Conservation (phyloP, 2,329 filamentous ascomycete genomes). For the Fusarium newnesense region DNA sequence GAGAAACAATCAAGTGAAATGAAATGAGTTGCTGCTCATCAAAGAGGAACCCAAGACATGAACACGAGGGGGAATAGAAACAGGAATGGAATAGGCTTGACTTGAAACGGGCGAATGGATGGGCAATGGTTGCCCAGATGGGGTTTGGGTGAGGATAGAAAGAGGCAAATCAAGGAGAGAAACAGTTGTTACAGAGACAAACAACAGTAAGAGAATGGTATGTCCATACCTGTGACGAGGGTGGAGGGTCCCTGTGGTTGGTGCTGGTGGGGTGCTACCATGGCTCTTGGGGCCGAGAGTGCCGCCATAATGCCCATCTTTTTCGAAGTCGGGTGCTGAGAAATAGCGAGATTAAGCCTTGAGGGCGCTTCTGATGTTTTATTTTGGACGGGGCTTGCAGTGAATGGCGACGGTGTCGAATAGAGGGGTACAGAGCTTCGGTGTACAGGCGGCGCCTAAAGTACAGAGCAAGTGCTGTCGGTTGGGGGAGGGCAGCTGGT, state of each 20-base stretch:
- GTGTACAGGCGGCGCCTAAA: constrained; percentile 37
- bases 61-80: constrained; percentile 11
- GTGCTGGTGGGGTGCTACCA: constrained; percentile 39
- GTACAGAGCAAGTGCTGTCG: constrained; percentile 26
- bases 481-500: constrained; percentile 35
- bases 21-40: background rate
- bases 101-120: constrained; percentile 15
- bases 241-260: constrained; percentile 31
- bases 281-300: constrained; percentile 38
- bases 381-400: constrained; percentile 19
- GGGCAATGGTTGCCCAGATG: constrained; percentile 6
- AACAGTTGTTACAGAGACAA: constrained; percentile 27
- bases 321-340: constrained; percentile 7
- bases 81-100: constrained; percentile 8
- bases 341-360: constrained; percentile 10
- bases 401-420: constrained; percentile 21
- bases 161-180: constrained; percentile 24
- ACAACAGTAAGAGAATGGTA: constrained; percentile 14
- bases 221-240: constrained; percentile 41
- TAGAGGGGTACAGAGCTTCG: constrained; percentile 36
- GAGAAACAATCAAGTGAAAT: constrained; percentile 13
- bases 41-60: background rate
- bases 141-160: constrained; percentile 12
- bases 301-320: constrained; percentile 37
- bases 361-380: constrained; percentile 30